Base-by-base conservation (phyloP, 371 early-diverging fungal genomes). In the Sporodiniella umbellata region DNA sequence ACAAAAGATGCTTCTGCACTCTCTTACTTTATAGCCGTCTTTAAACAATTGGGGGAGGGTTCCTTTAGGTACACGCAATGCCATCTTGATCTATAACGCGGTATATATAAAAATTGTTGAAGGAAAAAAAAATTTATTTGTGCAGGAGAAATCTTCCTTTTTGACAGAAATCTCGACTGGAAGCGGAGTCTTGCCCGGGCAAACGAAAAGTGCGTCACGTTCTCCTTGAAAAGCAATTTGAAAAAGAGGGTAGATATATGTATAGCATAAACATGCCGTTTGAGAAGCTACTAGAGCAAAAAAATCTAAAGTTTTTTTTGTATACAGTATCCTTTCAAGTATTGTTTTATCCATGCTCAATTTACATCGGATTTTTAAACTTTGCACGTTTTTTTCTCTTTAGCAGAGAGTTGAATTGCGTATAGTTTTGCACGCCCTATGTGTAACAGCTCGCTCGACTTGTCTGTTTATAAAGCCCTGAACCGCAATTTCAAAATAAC, bases 11-110 rank as follows among this genome's bases (percentile, higher is more conserved):
- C 46, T n/a, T 33, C 39, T 33, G 8, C 45, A 11, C 8, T 31
- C 8, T 14, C 12, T 45, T 79, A 91, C 92, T 85, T 96, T 93
- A 84, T 93, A 95, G 52, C 98, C 98, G 38, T 96, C 96, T 79
- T 95, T 96, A 73, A 97, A 93, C 62, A 96, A 84, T 73, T 91
- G 90, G 25, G 90, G 79, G 49, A 87, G 81, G 18, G 91, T 90
- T 58, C 87, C 72, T 74, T 95, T 90, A 33, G 96, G 96, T 62
- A 97, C 86, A 57, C 93, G 89, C 61, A 97, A 80, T 45, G 95
- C 95, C 98, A 97, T 97, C 38, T 48, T 52, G 54, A 62, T 53
- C 54, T 62, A 52, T 48, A 58, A 54, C 62, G 67, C 53, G 59
- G 45, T 48, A 17, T 33, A 33, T 40, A 18, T 28, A 26, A 45